These are phyloP conservation scores for Apophysomyces sp. DNA, from an alignment of 371 early-diverging fungal genomes.

Conservation along the genomic window DNA sequence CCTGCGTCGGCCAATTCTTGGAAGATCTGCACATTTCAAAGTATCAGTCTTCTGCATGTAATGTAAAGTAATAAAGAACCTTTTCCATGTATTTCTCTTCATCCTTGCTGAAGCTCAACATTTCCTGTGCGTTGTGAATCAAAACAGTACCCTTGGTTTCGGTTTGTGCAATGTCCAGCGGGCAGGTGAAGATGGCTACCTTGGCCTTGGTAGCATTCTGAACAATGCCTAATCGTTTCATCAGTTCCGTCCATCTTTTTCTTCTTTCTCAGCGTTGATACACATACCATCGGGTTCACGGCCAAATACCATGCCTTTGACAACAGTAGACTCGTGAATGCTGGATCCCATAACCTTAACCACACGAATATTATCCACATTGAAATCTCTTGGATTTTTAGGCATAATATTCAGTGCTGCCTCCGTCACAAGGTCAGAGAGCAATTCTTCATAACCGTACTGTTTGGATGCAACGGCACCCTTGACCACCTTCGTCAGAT, in stretches of 20 bases:
- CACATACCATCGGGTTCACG: conserved; percentile 86
- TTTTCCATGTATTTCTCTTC: conserved; percentile 82
- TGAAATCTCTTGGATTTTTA: conserved; percentile 81
- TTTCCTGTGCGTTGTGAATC: conserved; percentile 95
- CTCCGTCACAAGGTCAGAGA: conserved; percentile 80
- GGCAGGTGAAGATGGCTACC: conserved; percentile 96
- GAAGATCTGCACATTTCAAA: conserved; percentile 49
- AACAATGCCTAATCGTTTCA: conserved; percentile 46
- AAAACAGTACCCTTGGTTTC: conserved; percentile 99
- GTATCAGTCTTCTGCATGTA: not conserved
- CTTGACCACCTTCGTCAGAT: conserved; percentile 71
- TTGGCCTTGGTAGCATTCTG: conserved; percentile 81
- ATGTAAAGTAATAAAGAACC: conserved; percentile 5
- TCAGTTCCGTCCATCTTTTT: no score
- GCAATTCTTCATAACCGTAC: conserved; percentile 91
- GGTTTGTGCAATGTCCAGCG: conserved; percentile 93
- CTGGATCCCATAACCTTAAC: conserved; percentile 97
- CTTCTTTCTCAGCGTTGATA: no score
- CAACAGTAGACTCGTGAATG: conserved; percentile 89
- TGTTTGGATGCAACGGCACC: conserved; percentile 90
- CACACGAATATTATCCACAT: conserved; percentile 94
- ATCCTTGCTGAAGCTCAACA: conserved; percentile 96
- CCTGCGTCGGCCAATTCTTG: conserved; percentile 91
- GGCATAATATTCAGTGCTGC: conserved; percentile 94
- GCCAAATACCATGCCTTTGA: conserved; percentile 99